phyloP scores from a whole-genome alignment of 139 green algal genomes.

The Coelastrella sp. region DNA sequence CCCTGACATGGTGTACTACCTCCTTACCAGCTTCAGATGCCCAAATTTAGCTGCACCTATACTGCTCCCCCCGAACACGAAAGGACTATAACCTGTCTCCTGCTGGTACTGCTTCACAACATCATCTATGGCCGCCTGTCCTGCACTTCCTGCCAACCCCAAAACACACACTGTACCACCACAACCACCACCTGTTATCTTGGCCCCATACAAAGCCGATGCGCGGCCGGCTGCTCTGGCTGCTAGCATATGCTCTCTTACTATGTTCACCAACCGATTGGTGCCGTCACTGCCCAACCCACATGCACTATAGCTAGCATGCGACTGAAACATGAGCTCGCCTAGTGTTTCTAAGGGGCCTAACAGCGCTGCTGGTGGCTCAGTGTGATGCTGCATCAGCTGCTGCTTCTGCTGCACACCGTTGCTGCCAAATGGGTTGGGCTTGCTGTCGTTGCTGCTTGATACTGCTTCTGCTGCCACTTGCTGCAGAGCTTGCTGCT shows the following conservation, averaged over 20 bases:
- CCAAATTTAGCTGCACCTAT: slow-evolving; percentile 41
- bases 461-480: slow-evolving; percentile 9
- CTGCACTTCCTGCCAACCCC: slow-evolving; percentile 53
- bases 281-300: slow-evolving; percentile 51
- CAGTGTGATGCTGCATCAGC: neutral
- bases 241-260: slow-evolving; percentile 61
- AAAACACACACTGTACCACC: slow-evolving; percentile 91
- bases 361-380: slow-evolving; percentile 16
- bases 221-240: slow-evolving; percentile 36
- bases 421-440: neutral
- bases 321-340: slow-evolving; percentile 93
- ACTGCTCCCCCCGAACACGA: slow-evolving; percentile 39
- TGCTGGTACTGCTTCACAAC: slow-evolving; percentile 39
- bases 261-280: slow-evolving; percentile 79
- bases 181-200: slow-evolving; percentile 95
- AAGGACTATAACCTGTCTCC: slow-evolving; percentile 35
- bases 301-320: slow-evolving; percentile 77
- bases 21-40: slow-evolving; percentile 35
- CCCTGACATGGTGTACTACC: no score
- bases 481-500: neutral
- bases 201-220: slow-evolving; percentile 87
- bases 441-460: slow-evolving; percentile 9
- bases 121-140: slow-evolving; percentile 41
- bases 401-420: slow-evolving; percentile 23
- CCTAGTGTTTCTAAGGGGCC: slow-evolving; percentile 73